Conservation (phyloP, 1,284 basidiomycete genomes). For the Austropuccinia psidii region DNA sequence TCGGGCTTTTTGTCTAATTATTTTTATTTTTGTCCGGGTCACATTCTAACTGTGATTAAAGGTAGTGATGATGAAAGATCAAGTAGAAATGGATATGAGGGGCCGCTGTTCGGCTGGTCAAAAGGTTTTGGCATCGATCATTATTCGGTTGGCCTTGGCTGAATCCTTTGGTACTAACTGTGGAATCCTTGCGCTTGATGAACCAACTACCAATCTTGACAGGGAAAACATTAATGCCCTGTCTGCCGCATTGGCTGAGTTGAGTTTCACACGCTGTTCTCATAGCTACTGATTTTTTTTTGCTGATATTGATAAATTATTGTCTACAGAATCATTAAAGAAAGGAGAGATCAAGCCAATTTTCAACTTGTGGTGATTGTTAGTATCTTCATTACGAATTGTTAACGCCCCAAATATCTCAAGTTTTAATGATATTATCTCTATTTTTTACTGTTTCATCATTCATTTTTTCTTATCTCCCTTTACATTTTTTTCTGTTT, state of each 20-base stretch:
- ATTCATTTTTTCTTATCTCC: not conserved
- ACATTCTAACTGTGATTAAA: constrained; percentile 45
- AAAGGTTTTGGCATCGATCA: constrained; percentile 98
- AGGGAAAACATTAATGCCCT: constrained; percentile 93
- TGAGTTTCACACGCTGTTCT: constrained; percentile 55
- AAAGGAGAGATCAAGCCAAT: constrained; percentile 75
- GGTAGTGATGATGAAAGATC: constrained; percentile 98
- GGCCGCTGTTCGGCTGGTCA: constrained; percentile 97
- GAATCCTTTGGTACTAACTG: constrained; percentile 97
- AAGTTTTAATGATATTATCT: not conserved
- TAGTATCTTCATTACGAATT: constrained; percentile 51
- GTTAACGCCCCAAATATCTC: not conserved
- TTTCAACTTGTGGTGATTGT: constrained; percentile 93
- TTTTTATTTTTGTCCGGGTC: not conserved
- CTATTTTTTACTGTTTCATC: not conserved
- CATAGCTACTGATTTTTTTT: not conserved
- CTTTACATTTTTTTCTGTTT: not conserved
- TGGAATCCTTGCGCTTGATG: constrained; percentile 92
- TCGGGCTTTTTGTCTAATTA: not conserved
- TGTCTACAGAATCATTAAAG: constrained; percentile 74
- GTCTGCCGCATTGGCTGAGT: constrained; percentile 80
- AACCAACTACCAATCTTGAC: constrained; percentile 96
- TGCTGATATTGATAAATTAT: constrained; percentile 7
- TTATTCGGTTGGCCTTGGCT: constrained; percentile 93
- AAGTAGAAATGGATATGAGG: constrained; percentile 99